Evolutionary conservation across 257 asterid genomes (phyloP).

Genomic region (Nicotiana otophora): DNA sequence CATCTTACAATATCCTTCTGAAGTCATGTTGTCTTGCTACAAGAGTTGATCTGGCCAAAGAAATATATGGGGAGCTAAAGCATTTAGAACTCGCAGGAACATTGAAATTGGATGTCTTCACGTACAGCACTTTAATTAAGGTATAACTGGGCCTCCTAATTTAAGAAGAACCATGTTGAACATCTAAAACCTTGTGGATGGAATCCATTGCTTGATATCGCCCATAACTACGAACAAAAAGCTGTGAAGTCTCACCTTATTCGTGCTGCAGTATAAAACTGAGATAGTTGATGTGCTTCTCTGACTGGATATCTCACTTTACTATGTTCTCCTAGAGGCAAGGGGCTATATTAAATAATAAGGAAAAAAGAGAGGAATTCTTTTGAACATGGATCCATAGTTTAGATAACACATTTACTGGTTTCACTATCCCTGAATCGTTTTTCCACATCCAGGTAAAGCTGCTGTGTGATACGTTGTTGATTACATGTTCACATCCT

Average conservation of each 20-base stretch:
- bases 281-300: not conserved
- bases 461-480: not conserved
- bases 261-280: not conserved
- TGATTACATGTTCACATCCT: not conserved
- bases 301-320: not conserved
- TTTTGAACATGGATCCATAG: not conserved
- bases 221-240: not conserved
- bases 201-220: not conserved
- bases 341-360: not conserved
- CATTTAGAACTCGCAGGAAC: constrained; percentile 56
- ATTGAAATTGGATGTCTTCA: constrained; percentile 77
- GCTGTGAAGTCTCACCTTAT: not conserved
- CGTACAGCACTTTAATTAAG: constrained; percentile 91
- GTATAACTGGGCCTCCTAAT: constrained; percentile 27
- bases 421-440: not conserved
- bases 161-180: not conserved
- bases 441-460: not conserved
- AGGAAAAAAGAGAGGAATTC: not conserved
- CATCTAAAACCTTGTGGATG: not conserved
- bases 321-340: not conserved
- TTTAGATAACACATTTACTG: not conserved
- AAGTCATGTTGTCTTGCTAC: constrained; percentile 80
- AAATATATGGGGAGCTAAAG: constrained; percentile 53
- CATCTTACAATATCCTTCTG: constrained; percentile 80
- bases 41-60: constrained; percentile 79